phyloP scores from a whole-genome alignment of 1,139 yeast species.

The Komagataea norvegica region DNA sequence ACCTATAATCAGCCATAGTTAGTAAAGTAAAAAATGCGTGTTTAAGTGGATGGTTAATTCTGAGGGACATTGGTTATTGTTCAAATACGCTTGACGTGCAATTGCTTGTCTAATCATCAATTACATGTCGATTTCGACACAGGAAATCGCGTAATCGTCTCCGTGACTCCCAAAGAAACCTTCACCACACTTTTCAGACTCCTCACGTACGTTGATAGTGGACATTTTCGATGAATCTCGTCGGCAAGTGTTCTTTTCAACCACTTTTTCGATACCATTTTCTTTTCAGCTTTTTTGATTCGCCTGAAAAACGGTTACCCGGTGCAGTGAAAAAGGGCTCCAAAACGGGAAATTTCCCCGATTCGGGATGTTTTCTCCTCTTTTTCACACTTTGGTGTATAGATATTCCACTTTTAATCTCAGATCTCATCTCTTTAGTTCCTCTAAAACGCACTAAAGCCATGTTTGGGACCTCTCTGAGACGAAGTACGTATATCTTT shows the following conservation, averaged over 20 bases:
- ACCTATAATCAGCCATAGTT: constrained; percentile 45
- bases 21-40: no score
- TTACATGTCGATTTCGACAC: no score
- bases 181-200: no score
- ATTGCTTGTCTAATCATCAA: no score
- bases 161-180: no score
- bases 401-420: no score
- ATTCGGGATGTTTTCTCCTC: constrained; percentile 1
- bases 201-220: constrained; percentile 43
- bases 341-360: constrained; percentile 3
- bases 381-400: no score
- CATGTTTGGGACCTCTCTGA: constrained; percentile 19
- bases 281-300: constrained; percentile 10
- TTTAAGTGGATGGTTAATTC: no score
- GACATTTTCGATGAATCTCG: constrained; percentile 32
- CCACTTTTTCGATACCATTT: neutral
- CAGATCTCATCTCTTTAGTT: no score
- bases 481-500: constrained; percentile 23
- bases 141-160: no score
- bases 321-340: neutral
- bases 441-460: neutral
- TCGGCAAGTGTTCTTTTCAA: neutral
- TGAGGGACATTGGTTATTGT: neutral
- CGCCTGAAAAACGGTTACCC: constrained; percentile 4
- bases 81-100: no score